Evolutionary conservation across 2,329 filamentous ascomycete genomes (phyloP), one percentile per base, ranked within the genome.

Genomic region (Laburnicola sp.): DNA sequence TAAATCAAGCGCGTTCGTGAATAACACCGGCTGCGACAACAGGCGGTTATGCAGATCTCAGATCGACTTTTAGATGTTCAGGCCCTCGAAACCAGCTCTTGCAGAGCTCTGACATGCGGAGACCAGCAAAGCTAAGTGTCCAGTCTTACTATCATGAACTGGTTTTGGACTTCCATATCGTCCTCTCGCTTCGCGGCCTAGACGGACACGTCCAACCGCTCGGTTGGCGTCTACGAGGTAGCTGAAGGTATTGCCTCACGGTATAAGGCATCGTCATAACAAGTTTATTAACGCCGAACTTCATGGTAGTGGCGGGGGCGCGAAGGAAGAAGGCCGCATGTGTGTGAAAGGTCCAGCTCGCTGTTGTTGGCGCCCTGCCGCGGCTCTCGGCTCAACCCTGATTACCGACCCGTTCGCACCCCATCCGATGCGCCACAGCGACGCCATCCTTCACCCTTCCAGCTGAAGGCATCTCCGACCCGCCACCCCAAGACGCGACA

Each of bases 401-500:
- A 47, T 55, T 43, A 43, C 42, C 23, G 42, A 46, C 32, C 54
- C 51, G 57, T 59, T 60, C 53, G 39, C 25, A 34, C 37, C 51
- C 40, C 48, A 39, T 45, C 40, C 50, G 27, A 45, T 44, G 54
- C 63, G 65, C 66, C 65, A 69, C 64, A 60, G 46, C 47, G 50
- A 66, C 68, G 67, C 68, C 69, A 68, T 57, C 58, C 51, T 62
- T 58, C 56, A 38, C 47, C 56, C 57, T 55, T 55, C 60, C 63
- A 71, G 68, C 68, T 71, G 68, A 70, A 60, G n/a, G 51, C 44
- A 23, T 51, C 50, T 54, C 60, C 58, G 56, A 55, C 54, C 50
- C 50, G 54, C 60, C 60, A 45, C 51, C 43, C 48, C 56, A 57
- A 54, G 54, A 57, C 50, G 28, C 47, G 38, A 39, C 46, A 9